Evolutionary conservation across 179 eudicot genomes (phyloP), one percentile per base, ranked within the genome.

Genomic region (Heliamphora pulchella): DNA sequence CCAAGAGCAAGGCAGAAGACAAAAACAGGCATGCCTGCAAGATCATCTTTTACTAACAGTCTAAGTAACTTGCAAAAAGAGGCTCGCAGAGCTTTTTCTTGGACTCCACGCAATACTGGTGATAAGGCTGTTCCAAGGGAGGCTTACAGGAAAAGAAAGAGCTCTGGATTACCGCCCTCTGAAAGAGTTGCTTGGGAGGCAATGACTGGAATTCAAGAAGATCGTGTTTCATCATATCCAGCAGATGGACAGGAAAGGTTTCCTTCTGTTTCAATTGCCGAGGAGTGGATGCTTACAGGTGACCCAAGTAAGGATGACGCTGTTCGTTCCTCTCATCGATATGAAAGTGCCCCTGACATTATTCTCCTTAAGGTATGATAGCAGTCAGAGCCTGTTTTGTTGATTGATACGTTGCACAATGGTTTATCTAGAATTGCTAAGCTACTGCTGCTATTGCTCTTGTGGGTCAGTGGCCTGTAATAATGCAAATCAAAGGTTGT

Each of bases 281-380:
- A 95, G 73, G 97, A 94, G 78, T 96, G 98, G 99, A 94, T 92
- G 97, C 94, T 96, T 50, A 96, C 95, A 68, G 99, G 98, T 84
- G 97, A 91, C 85, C 84, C 72, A 47, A 83, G 61, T 68, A 96
- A 96, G 90, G 98, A 96, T 87, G 97, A 91, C 79, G 88, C 80
- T 79, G 91, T 94, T 72, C 97, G 99, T 81, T 86, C 90, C 81
- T 94, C 95, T 80, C 98, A 94, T 87, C 91, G 91, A 84, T 96
- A 88, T 87, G 97, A 92, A 88, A 96, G 94, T 86, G 92, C 99
- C 65, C 98, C 98, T 41, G 99, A 96, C 81, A 91, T 92, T 50
- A 91, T 86, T 86, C 90, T 96, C 63, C 94, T 96, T 78, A 96
- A 92, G 98, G 99, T 94, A 90, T 78, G 78, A 13, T 57, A 57